Evolutionary conservation across 441 rosid species (phyloP), one percentile per base, ranked within the genome.

Genomic region (Erysimum cheiri): DNA sequence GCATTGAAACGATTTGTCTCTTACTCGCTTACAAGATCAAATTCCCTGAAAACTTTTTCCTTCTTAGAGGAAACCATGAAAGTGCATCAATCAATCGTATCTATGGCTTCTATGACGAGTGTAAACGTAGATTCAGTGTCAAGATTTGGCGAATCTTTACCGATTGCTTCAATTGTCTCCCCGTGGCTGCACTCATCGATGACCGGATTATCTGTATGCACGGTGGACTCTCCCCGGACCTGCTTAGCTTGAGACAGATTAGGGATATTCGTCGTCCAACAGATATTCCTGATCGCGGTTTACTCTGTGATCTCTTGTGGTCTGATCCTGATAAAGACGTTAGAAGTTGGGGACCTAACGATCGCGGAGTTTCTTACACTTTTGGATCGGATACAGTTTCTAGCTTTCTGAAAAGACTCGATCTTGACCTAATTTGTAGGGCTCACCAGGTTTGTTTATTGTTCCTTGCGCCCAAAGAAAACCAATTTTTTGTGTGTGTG

Each of bases 31-130:
- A 82, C 61, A 87, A 87, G 74, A 80, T 85, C 52, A 85, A 85
- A 44, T 85, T 74, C 62, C 89, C 92, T 12, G 74, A 80, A 22
- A 84, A 81, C 73, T 79, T 87, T 58, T 82, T 85, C 53, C 88
- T 87, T 41, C 75, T 87, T 19, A 72, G 89, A 72, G 89, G 92
- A 69, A 87, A 87, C 83, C 92, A 85, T 12, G 87, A 85, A 61
- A 82, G 92, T 69, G 85, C 87, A 1, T 82, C 89, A 0, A 80
- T 85, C 17, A 87, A 85, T 55, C 85, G 86, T 8, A 75, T 87
- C 53, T 87, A 87, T 8, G 92, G 92, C 19, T 87, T 87, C n/a
- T 87, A 80, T 2, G 89, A 87, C 5, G 92, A 87, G 66, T 87
- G 92, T 41, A 85, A 85, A 71, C 77, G 88, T 36, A 61, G 88